These are phyloP conservation scores for Yarrowia yakushimensis DNA, from an alignment of 805 yeast genomes.

Conservation along the genomic window DNA sequence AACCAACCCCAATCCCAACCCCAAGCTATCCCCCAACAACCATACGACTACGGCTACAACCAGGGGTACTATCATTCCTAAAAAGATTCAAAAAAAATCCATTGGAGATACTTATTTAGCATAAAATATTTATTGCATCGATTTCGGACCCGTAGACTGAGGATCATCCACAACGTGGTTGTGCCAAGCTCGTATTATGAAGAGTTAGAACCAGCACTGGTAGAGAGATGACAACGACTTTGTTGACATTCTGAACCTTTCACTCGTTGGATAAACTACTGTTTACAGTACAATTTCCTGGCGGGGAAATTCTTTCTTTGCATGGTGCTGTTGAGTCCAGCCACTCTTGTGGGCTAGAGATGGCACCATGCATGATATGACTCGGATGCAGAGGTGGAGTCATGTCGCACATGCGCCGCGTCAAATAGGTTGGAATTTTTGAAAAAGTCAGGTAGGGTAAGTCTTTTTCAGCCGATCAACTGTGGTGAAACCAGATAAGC, in stretches of 20 bases:
- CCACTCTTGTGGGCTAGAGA: background rate
- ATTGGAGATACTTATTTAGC: slow-evolving; percentile 16
- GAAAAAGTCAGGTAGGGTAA: slow-evolving; percentile 4
- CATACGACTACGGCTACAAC: slow-evolving; percentile 4
- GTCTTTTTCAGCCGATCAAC: background rate
- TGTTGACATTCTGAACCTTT: too few species aligned
- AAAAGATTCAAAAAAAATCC: background rate
- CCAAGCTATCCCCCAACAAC: background rate
- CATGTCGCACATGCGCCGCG: background rate
- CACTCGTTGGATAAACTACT: background rate
- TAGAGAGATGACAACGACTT: too few species aligned
- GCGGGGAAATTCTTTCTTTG: background rate
- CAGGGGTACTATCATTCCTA: slow-evolving; percentile 6
- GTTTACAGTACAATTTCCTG: background rate
- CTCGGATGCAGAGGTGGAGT: background rate
- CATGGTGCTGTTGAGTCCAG: background rate
- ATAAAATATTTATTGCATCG: slow-evolving; percentile 20
- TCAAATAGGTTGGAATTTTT: background rate
- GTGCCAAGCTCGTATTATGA: background rate
- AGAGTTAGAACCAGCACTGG: too few species aligned
- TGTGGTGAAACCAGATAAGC: background rate
- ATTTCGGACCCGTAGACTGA: background rate
- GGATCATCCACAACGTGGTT: background rate
- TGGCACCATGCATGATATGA: slow-evolving; percentile 1
- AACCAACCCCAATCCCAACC: slow-evolving; percentile 1